Conservation (phyloP, 257 asterid species). For the Penstemon barbatus region DNA sequence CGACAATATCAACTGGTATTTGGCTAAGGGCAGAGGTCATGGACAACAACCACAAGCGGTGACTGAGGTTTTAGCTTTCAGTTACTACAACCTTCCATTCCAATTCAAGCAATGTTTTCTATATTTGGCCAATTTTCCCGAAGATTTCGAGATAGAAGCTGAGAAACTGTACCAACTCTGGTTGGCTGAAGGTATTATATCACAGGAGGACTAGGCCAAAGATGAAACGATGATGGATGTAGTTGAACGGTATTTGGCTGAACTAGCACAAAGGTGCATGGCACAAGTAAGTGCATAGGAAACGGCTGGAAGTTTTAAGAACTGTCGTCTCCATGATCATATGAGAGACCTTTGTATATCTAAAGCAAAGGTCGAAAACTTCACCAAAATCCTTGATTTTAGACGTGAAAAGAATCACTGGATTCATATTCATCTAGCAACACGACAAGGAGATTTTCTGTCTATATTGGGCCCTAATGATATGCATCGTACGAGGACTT, state of each 20-base stretch:
- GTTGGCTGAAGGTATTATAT: constrained; percentile 42
- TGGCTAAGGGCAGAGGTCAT: constrained; percentile 34
- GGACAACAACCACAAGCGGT: constrained; percentile 32
- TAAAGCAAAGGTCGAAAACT: constrained; percentile 38
- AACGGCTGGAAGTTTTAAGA: constrained; percentile 40
- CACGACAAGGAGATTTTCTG: constrained; percentile 29
- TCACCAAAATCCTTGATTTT: constrained; percentile 30
- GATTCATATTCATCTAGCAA: constrained; percentile 19
- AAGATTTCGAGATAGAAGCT: constrained; percentile 45
- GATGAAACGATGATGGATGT: constrained; percentile 48
- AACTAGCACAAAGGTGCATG: constrained; percentile 43
- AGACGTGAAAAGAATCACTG: constrained; percentile 20
- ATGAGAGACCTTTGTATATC: constrained; percentile 45
- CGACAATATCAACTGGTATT: constrained; percentile 35
- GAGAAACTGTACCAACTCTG: constrained; percentile 42
- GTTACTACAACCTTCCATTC: constrained; percentile 39
- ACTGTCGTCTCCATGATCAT: constrained; percentile 45
- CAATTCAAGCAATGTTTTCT: constrained; percentile 44
- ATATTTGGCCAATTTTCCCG: constrained; percentile 40
- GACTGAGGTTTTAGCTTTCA: constrained; percentile 34
- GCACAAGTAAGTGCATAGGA: constrained; percentile 43
- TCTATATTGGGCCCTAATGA: constrained; percentile 29
- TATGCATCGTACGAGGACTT: neutral
- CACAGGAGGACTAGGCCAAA: constrained; percentile 32
- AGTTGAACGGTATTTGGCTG: constrained; percentile 39